Conservation (phyloP, 495 filamentous ascomycete genomes). For the Arthonia radiata region DNA sequence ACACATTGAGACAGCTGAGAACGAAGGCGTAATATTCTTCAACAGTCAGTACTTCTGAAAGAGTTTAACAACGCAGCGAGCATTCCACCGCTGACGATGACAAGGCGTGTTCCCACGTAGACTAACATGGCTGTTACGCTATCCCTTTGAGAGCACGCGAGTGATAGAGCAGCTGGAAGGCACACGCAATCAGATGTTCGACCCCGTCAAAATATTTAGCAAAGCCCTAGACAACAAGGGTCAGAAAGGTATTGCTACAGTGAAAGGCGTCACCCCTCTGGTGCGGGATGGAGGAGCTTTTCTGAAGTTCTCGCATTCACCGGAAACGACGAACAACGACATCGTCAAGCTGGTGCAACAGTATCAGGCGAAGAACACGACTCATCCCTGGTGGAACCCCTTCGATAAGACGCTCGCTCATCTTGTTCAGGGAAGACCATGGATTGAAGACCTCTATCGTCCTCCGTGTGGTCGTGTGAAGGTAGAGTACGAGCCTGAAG, state of each 20-base stretch:
- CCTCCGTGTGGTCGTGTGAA: conserved; percentile 49
- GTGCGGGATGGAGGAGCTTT: conserved; percentile 85
- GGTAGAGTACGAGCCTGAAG: conserved; percentile 63
- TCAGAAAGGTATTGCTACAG: conserved; percentile 27
- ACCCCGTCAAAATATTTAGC: conserved; percentile 3
- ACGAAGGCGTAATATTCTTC: conserved; percentile 69
- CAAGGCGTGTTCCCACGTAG: conserved; percentile 66
- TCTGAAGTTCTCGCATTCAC: conserved; percentile 53
- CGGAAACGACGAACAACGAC: conserved; percentile 24
- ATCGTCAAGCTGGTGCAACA: conserved; percentile 29
- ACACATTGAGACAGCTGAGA: conserved; percentile 43
- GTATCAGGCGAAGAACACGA: conserved; percentile 39
- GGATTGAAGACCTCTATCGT: conserved; percentile 80
- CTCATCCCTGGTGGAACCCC: conserved; percentile 77
- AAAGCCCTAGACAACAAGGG: conserved; percentile 10
- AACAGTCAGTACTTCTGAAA: conserved; percentile 35
- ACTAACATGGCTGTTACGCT: conserved; percentile 37
- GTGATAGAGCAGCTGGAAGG: conserved; percentile 1
- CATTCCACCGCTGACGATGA: conserved; percentile 1
- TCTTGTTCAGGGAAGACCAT: conserved; percentile 61
- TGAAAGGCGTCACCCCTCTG: conserved; percentile 57
- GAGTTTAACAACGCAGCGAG: not conserved
- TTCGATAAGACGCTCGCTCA: conserved; percentile 41
- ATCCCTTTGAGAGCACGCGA: conserved; percentile 38
- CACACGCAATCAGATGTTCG: too few species aligned